A percentile compares a stretch with the other conserved stretches of the same genome.
Conservation (phyloP, 2,329 filamentous ascomycete species). For the Ceratocystis diversiconidia region DNA sequence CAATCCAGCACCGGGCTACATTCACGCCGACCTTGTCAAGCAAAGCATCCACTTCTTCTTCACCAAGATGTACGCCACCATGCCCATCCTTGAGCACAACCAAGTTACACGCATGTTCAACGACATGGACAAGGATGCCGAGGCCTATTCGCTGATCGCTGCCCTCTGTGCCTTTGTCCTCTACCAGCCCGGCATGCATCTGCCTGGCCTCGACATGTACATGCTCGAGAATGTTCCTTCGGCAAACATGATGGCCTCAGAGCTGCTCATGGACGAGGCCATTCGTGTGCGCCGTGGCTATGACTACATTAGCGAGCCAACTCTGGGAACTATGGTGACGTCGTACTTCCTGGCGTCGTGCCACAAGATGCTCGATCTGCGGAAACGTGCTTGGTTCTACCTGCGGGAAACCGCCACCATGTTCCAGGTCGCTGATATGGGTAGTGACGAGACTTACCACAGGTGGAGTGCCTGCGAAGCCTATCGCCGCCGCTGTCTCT, state of each 20-base stretch:
- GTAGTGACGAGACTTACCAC: constrained; percentile 46
- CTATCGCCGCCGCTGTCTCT: constrained; percentile 50
- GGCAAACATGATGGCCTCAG: constrained; percentile 48
- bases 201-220: constrained; percentile 42
- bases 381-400: constrained; percentile 62
- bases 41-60: constrained; percentile 56
- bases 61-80: constrained; percentile 47
- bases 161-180: constrained; percentile 54
- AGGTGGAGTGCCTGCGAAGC: constrained; percentile 45
- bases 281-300: constrained; percentile 49
- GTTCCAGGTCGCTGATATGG: constrained; percentile 44
- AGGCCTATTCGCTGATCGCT: constrained; percentile 49
- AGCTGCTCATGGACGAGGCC: constrained; percentile 53
- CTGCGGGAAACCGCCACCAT: constrained; percentile 64
- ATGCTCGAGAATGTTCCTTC: constrained; percentile 43
- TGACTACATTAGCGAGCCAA: constrained; percentile 44
- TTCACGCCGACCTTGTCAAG: constrained; percentile 49
- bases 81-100: constrained; percentile 47
- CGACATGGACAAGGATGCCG: constrained; percentile 47
- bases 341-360: constrained; percentile 66
- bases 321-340: constrained; percentile 48
- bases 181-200: constrained; percentile 52
- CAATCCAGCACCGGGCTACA: constrained; percentile 43
- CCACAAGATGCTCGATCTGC: constrained; percentile 29
- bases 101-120: constrained; percentile 43